Evolutionary conservation across 2,329 filamentous ascomycete species (phyloP), one percentile per base, ranked within the genome.

Genomic region (Macrophomina pseudophaseolina): DNA sequence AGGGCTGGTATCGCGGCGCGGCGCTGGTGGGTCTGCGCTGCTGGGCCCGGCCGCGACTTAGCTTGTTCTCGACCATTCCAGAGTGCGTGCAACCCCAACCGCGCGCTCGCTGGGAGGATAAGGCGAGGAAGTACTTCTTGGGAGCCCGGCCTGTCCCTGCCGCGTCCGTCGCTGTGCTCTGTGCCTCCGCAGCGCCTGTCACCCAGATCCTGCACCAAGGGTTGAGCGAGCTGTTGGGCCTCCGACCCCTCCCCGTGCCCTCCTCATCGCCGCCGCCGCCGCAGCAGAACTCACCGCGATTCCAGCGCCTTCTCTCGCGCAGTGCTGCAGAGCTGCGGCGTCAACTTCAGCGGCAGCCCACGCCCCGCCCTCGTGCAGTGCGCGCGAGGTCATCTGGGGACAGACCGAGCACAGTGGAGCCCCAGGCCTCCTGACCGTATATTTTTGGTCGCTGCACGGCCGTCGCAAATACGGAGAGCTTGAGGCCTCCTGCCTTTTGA

Each of bases 1-100:
- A 28, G 18, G 18, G 49, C 38, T 60, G 42, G 38, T 23, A 49
- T 38, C 44, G 44, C 42, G 32, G 58, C 44, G 58, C 58, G 44
- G 38, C 46, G 32, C 58, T 44, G 58, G 58, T 23, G 42, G 42
- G 11, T 48, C 42, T 62, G 30, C 33, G 58, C 44, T 59, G 58
- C 28, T 48, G 52, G 63, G 63, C 52, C 63, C 35, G 51, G 28
- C 30, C 8, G 49, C 12, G 32, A 35, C 62, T 58, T 49, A 44
- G 52, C 42, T 65, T 30, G 52, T 58, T 65, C 63, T 65, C 63
- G 63, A 58, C 63, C 63, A 65, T 65, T 65, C 63, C 63, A 58
- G 46, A 49, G 63, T 56, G 49, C 38, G 62, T 46, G 48, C 51
- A 54, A 40, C 42, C 63, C 51, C 63, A 65, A 51, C 63, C 63